These are phyloP conservation scores for Eutypella sp. DNA, from an alignment of 2,329 filamentous ascomycete species.

Conservation along the genomic window DNA sequence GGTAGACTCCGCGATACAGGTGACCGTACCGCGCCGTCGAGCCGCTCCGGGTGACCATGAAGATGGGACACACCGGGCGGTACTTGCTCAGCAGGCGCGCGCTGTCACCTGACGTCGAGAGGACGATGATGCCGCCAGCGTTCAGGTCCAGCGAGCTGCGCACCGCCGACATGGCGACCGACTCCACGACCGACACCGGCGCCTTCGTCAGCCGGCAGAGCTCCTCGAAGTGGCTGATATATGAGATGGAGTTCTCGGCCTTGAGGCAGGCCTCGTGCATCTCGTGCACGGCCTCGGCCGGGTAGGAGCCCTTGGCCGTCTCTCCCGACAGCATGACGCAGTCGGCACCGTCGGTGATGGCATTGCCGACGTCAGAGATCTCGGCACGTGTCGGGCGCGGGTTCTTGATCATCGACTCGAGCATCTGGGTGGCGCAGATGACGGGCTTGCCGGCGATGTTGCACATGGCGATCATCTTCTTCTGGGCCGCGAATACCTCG, in stretches of 20 bases:
- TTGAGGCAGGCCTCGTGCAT: slow-evolving; percentile 98
- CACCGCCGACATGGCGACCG: slow-evolving; percentile 94
- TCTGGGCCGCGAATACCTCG: slow-evolving; percentile 98
- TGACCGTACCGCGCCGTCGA: slow-evolving; percentile 85
- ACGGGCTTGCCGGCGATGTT: slow-evolving; percentile 98
- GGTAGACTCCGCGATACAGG: slow-evolving; percentile 95
- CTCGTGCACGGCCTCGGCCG: slow-evolving; percentile 85
- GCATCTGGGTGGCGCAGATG: slow-evolving; percentile 99
- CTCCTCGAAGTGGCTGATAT: slow-evolving; percentile 95
- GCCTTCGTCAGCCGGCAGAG: slow-evolving; percentile 77
- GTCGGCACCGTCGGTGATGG: slow-evolving; percentile 94
- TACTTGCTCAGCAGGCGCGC: slow-evolving; percentile 97
- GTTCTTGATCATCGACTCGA: slow-evolving; percentile 99
- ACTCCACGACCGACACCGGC: slow-evolving; percentile 84
- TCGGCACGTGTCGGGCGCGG: slow-evolving; percentile 95
- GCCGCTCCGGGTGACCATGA: slow-evolving; percentile 93
- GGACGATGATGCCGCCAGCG: slow-evolving; percentile 89
- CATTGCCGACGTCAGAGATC: slow-evolving; percentile 97
- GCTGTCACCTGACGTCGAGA: slow-evolving; percentile 93
- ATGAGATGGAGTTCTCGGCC: slow-evolving; percentile 95
- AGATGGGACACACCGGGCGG: slow-evolving; percentile 96
- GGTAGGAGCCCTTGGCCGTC: slow-evolving; percentile 97
- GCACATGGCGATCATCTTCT: slow-evolving; percentile 99
- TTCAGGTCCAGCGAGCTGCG: slow-evolving; percentile 94
- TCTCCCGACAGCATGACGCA: slow-evolving; percentile 99